Evolutionary conservation across 495 filamentous ascomycete genomes (phyloP), one percentile per base, ranked within the genome.

Genomic region (Corynascus novoguineensis): DNA sequence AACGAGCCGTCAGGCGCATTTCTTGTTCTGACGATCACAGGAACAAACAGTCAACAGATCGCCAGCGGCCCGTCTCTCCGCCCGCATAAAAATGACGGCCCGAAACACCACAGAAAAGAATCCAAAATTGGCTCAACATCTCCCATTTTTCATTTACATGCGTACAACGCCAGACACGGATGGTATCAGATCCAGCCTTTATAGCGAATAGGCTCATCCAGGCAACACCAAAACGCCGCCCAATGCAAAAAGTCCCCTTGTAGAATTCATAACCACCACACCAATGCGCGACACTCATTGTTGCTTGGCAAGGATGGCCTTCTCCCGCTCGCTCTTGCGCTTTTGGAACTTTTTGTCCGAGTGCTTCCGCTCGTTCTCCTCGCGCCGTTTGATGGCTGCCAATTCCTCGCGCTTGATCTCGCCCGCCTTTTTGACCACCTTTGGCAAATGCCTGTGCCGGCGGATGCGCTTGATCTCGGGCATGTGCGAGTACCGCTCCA

Each of bases 351-450:
- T 76, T 78, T 92, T 93, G 77, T 82, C 87, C 37, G 81, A 86
- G 73, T 97, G 91, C 73, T 87, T 93, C 65, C 95, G 79, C 75
- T 93, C 86, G 70, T 97, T 99, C 75, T 99, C 95, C 65, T 90
- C 86, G 66, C 83, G 87, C 70, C 90, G 79, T 82, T 93, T 96
- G 60, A 97, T 86, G 31, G 87, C 81, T 66, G 78, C 79, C 55
- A 97, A 73, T 75, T 97, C 95, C 64, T 95, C 90, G 56, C 75
- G 76, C 82, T 99, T 99, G 68, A 99, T 99, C 74, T 96, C 92
- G 47, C 82, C 85, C 11, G 95, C 93, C 82, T 97, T 97, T 88
- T 96, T 99, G 58, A 99, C 84, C 62, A 86, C 81, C 80, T 92
- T 90, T 22, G 95, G 95, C 61, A 97, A 71, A 73, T 97, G 92